Evolutionary conservation across 116 monocot species (phyloP).

Genomic region (Cymodocea nodosa): DNA sequence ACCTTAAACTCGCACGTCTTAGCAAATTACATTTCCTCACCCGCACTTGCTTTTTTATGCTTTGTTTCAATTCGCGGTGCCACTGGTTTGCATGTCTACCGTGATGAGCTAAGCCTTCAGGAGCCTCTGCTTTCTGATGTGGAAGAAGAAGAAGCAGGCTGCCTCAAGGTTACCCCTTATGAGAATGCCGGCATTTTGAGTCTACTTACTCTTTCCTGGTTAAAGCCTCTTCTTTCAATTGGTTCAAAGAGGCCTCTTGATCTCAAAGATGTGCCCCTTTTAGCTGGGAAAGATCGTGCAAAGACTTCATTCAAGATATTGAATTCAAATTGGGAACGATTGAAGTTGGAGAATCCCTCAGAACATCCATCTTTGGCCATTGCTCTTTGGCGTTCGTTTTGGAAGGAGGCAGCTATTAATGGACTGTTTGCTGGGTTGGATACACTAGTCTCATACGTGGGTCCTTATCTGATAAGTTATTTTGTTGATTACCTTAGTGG

Average conservation of each 20-base stretch:
- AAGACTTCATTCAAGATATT: constrained; percentile 77
- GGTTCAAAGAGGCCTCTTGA: constrained; percentile 87
- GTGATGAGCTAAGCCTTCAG: constrained; percentile 16
- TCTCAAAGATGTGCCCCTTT: constrained; percentile 68
- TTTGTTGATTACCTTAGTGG: constrained; percentile 94
- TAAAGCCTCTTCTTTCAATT: constrained; percentile 48
- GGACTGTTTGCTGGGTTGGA: constrained; percentile 68
- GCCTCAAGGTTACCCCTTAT: constrained; percentile 70
- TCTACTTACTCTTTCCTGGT: constrained; percentile 63
- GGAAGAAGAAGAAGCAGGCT: constrained; percentile 29
- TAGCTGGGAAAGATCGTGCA: constrained; percentile 60
- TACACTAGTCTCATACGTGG: constrained; percentile 84
- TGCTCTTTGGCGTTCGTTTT: constrained; percentile 62
- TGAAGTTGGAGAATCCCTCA: constrained; percentile 39
- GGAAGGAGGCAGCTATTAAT: constrained; percentile 68
- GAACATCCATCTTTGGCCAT: constrained; percentile 44
- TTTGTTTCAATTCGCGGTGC: constrained; percentile 35
- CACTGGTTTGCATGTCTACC: constrained; percentile 37
- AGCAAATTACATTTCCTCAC: constrained; percentile 38
- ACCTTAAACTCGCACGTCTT: constrained; percentile 28
- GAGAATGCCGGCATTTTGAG: constrained; percentile 55
- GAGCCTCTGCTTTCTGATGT: constrained; percentile 31
- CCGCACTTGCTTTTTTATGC: constrained; percentile 52
- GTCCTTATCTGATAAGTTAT: constrained; percentile 76
- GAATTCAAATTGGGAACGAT: constrained; percentile 64